Evolutionary conservation across 345 rosid genomes (phyloP), one percentile per base, ranked within the genome.

Genomic region (Jatropha curcas): DNA sequence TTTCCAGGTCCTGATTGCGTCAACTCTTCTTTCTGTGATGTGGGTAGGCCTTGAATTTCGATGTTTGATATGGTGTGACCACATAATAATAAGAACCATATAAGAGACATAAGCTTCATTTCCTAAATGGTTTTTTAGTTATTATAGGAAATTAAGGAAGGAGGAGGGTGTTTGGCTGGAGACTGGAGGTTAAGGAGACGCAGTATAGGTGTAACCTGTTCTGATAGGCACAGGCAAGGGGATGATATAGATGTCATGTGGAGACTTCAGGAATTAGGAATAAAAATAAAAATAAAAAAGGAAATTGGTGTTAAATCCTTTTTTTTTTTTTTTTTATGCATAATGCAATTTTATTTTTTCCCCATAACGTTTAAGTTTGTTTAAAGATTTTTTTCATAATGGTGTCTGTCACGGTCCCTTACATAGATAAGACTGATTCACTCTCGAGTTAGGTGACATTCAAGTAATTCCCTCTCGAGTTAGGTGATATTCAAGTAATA

Each of bases 71-170:
- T 10, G 50, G 68, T 41, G 48, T 63, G 68, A 70, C 70, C n/a
- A 48, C 37, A 81, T 45, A 74, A 81, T 45, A 74, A 46, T 55
- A 79, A 19, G 19, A 77, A 71, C 66, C 80, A 75, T 6, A 46
- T 59, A 64, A 68, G 51, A 72, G 73, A 59, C n/a, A 43, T 60
- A 27, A 72, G 50, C 71, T 17, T 72, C 82, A 72, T 83, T 63
- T 52, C 39, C 70, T 53, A 19, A n/a, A 19, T 14, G 53, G 53
- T 39, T 37, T 63, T 41, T 41, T 37, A 48, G 3, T 48, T 48
- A 14, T 17, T 48, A 16, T 14, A 45, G 50, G 16, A 45, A 45
- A 45, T 45, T 14, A 45, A 45, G 50, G 14, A 45, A 12, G 10
- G 61, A 45, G 50, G 14, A 45, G 16, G 10, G 61, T 16, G 24